Percentiles rank a stretch among this genome's conserved stretches.
Conservation (phyloP, 2,329 filamentous ascomycete genomes). For the Fusarium camptoceras region DNA sequence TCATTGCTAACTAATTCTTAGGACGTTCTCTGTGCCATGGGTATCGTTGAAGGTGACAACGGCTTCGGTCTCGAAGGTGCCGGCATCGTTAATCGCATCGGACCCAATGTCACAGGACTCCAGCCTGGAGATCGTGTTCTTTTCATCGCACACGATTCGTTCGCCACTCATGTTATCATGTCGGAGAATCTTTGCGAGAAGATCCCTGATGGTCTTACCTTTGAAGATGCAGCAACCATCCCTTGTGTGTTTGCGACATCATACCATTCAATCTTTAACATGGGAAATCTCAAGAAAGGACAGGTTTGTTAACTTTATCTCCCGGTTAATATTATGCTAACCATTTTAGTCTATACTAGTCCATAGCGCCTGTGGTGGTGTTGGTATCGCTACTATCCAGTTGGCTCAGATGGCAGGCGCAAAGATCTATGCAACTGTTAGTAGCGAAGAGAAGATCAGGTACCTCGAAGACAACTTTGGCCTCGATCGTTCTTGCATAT, state of each 20-base stretch:
- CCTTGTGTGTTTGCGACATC: conserved; percentile 7
- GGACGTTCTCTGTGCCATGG: conserved; percentile 6
- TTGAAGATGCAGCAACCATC: conserved; percentile 8
- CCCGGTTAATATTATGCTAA: fast-evolving
- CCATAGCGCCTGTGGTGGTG: neutral
- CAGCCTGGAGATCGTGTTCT: neutral
- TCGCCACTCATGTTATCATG: neutral
- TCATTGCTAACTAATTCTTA: neutral
- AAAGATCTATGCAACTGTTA: conserved; percentile 2
- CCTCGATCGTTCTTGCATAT: neutral
- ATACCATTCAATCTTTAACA: conserved; percentile 1
- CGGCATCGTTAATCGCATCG: neutral
- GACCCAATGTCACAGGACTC: neutral
- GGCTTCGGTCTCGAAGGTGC: conserved; percentile 7
- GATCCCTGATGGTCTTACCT: neutral
- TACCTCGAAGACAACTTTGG: neutral
- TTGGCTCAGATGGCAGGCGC: conserved; percentile 1
- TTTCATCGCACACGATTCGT: neutral
- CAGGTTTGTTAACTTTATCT: neutral
- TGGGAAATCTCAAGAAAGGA: conserved; percentile 8
- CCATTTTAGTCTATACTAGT: neutral
- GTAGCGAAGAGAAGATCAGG: conserved; percentile 1
- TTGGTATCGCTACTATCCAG: conserved; percentile 3
- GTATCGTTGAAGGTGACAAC: conserved; percentile 1
- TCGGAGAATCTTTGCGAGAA: conserved; percentile 3